Evolutionary conservation across 1,284 basidiomycete genomes (phyloP).

Genomic region (Spongispora temasekensis): DNA sequence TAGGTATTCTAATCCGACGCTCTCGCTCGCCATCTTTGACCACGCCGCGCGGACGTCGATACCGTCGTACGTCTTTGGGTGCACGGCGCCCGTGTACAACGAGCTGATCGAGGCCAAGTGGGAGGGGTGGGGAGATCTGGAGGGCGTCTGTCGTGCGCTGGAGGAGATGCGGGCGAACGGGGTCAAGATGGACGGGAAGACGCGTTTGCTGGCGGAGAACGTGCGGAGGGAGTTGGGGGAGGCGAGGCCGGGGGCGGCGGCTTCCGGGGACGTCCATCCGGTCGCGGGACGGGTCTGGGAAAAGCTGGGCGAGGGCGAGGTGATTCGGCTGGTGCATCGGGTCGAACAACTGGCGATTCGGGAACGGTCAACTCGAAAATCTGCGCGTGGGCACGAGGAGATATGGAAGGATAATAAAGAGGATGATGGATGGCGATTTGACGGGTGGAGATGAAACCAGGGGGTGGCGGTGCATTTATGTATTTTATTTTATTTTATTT

Average conservation of each 20-base stretch:
- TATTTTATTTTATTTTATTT: too few species aligned
- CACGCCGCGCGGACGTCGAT: constrained; percentile 73
- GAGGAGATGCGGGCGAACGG: constrained; percentile 84
- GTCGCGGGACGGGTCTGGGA: constrained; percentile 23
- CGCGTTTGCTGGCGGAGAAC: constrained; percentile 61
- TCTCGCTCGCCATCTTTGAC: constrained; percentile 82
- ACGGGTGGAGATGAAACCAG: too few species aligned
- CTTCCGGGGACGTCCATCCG: constrained; percentile 22
- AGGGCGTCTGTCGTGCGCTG: constrained; percentile 68
- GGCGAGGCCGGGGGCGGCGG: constrained; percentile 31
- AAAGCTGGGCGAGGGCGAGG: constrained; percentile 30
- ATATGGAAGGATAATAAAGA: constrained; percentile 34
- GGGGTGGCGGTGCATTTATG: too few species aligned
- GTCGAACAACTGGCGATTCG: constrained; percentile 42
- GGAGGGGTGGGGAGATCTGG: constrained; percentile 78
- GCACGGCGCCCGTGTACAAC: constrained; percentile 83
- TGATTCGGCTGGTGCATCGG: constrained; percentile 39
- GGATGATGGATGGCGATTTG: constrained; percentile 34
- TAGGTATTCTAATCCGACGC: constrained; percentile 75
- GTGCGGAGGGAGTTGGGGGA: constrained; percentile 66
- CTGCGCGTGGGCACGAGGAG: constrained; percentile 21
- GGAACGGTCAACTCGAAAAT: constrained; percentile 22
- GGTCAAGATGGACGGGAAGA: constrained; percentile 62
- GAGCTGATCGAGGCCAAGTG: constrained; percentile 81
- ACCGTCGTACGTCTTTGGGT: constrained; percentile 83